Conservation (phyloP, 352 stramenopile genomes). For the Plasmopara muralis region DNA sequence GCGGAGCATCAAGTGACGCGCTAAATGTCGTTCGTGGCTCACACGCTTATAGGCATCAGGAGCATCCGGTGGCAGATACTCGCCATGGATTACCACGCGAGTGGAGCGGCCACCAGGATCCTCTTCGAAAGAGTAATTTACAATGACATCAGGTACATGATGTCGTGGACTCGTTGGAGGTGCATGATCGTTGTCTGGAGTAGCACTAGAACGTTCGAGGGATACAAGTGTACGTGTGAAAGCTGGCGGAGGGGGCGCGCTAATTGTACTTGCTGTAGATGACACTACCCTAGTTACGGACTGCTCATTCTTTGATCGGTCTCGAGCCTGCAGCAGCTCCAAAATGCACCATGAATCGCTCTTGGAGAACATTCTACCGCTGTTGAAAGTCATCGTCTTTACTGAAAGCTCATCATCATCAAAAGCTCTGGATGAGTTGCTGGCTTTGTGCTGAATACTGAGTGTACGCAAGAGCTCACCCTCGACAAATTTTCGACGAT, state of each 20-base stretch:
- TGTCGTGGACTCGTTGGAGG: constrained; percentile 6
- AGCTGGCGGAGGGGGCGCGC: constrained; percentile 4
- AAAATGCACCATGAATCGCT: constrained; percentile 40
- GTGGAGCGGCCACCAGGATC: constrained; percentile 23
- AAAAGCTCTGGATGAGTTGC: constrained; percentile 13
- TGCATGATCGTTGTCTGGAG: constrained; percentile 4
- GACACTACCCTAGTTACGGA: constrained; percentile 15
- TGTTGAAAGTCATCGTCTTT: constrained; percentile 36
- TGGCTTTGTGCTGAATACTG: constrained; percentile 12
- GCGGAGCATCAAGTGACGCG: constrained; percentile 23
- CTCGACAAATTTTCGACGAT: constrained; percentile 27
- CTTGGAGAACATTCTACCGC: constrained; percentile 27
- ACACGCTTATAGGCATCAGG: constrained; percentile 20
- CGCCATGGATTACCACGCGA: constrained; percentile 37
- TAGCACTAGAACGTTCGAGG: constrained; percentile 14
- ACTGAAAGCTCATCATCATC: constrained; percentile 25
- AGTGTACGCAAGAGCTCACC: constrained; percentile 32
- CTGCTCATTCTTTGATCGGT: constrained; percentile 24
- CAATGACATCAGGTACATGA: constrained; percentile 34
- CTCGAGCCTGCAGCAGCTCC: constrained; percentile 28
- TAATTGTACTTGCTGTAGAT: constrained; percentile 12
- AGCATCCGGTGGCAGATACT: constrained; percentile 25
- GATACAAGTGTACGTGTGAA: constrained; percentile 35
- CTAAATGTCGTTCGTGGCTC: constrained; percentile 23
- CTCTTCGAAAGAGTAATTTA: constrained; percentile 42